These are phyloP conservation scores for Linnemannia elongata DNA, from an alignment of 192 early-diverging fungal genomes.

Conservation along the genomic window DNA sequence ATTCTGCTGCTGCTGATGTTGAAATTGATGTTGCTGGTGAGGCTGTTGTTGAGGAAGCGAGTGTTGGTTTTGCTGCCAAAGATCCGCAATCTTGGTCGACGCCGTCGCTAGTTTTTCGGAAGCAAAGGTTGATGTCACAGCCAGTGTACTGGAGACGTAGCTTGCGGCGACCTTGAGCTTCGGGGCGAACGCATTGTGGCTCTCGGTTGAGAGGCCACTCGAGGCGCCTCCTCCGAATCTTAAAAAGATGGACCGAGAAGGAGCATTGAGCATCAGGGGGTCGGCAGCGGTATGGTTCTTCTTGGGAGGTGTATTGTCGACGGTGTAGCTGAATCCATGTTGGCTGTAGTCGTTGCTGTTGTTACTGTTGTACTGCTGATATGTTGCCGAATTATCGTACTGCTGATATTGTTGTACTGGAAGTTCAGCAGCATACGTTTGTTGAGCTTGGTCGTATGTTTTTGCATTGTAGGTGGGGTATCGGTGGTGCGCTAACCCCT, in stretches of 20 bases:
- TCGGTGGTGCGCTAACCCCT: neutral
- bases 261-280: slow-evolving; percentile 29
- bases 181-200: slow-evolving; percentile 8
- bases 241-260: slow-evolving; percentile 42
- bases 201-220: slow-evolving; percentile 4
- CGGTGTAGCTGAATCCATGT: slow-evolving; percentile 21
- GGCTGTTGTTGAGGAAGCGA: slow-evolving; percentile 43
- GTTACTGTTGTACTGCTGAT: slow-evolving; percentile 20
- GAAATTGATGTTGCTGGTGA: slow-evolving; percentile 12
- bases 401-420: slow-evolving; percentile 3
- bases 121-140: slow-evolving; percentile 51
- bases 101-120: slow-evolving; percentile 41
- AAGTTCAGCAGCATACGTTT: neutral
- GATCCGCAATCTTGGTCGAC: slow-evolving; percentile 50
- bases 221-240: slow-evolving; percentile 17
- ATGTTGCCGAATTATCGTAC: slow-evolving; percentile 2
- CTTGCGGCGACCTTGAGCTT: slow-evolving; percentile 44
- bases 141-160: slow-evolving; percentile 48
- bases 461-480: slow-evolving; percentile 15
- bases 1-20: slow-evolving; percentile 21
- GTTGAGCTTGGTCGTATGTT: neutral
- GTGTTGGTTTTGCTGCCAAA: slow-evolving; percentile 52
- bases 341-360: slow-evolving; percentile 6
- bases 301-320: slow-evolving; percentile 6
- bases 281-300: neutral